Evolutionary conservation across 1,139 yeast species (phyloP).

Genomic region (Zygosaccharomyces pseudobailii): DNA sequence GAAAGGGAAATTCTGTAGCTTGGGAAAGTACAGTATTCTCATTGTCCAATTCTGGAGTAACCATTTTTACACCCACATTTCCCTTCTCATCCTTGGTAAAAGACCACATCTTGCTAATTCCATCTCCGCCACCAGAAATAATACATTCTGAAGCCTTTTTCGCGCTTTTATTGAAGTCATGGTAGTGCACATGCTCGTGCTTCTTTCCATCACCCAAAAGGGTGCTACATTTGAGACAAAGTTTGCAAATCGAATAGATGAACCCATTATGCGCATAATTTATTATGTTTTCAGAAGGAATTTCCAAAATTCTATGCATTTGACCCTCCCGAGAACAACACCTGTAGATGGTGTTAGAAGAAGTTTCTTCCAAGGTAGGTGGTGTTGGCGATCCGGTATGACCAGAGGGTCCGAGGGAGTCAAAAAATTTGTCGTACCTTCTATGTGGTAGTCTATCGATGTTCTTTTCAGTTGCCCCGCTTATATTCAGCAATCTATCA

Average conservation of each 20-base stretch:
- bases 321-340: slow-evolving; percentile 7
- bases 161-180: slow-evolving; percentile 7
- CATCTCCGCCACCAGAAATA: slow-evolving; percentile 87
- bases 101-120: slow-evolving; percentile 73
- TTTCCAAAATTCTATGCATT: slow-evolving; percentile 45
- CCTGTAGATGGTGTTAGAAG: slow-evolving; percentile 6
- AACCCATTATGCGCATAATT: slow-evolving; percentile 91
- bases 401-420: slow-evolving; percentile 85
- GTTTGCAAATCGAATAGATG: slow-evolving; percentile 59
- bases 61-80: slow-evolving; percentile 16
- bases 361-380: slow-evolving; percentile 3
- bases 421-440: slow-evolving; percentile 83
- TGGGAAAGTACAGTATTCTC: slow-evolving; percentile 68
- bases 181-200: slow-evolving; percentile 1
- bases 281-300: slow-evolving; percentile 59
- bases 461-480: slow-evolving; percentile 17
- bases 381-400: slow-evolving; percentile 21
- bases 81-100: slow-evolving; percentile 21
- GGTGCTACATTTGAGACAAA: slow-evolving; percentile 12
- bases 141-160: slow-evolving; percentile 40
- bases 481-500: slow-evolving; percentile 20
- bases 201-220: slow-evolving; percentile 5
- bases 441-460: slow-evolving; percentile 57
- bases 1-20: slow-evolving; percentile 54
- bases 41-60: slow-evolving; percentile 47